phyloP scores from a whole-genome alignment of 2,329 filamentous ascomycete species.

The Exophiala alcalophila region DNA sequence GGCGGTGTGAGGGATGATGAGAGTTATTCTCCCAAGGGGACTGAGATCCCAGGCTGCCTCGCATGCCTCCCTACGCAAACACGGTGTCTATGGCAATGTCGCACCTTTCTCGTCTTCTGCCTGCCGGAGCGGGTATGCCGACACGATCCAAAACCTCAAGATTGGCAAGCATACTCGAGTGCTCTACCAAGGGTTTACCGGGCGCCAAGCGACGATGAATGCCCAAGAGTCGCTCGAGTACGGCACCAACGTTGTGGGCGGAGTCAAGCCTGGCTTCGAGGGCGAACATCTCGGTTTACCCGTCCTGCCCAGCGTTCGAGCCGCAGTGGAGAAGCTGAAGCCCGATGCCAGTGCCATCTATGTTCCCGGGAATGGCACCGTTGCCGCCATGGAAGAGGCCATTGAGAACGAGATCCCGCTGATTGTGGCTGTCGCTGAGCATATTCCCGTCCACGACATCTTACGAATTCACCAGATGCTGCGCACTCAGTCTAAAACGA shows the following conservation, averaged over 20 bases:
- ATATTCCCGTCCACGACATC: slow-evolving; percentile 75
- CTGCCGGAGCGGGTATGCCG: slow-evolving; percentile 46
- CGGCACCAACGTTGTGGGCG: slow-evolving; percentile 77
- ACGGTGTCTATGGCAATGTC: slow-evolving; percentile 21
- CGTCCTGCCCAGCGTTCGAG: slow-evolving; percentile 65
- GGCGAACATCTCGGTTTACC: slow-evolving; percentile 72
- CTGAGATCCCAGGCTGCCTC: slow-evolving; percentile 18
- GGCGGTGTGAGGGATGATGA: slow-evolving; percentile 16
- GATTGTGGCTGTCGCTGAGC: slow-evolving; percentile 75
- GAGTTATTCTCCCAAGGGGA: slow-evolving; percentile 19
- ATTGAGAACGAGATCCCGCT: slow-evolving; percentile 75
- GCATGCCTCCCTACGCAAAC: slow-evolving; percentile 12
- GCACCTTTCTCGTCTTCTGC: slow-evolving; percentile 27
- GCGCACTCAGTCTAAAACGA: slow-evolving; percentile 66
- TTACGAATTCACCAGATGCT: slow-evolving; percentile 70
- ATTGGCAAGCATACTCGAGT: slow-evolving; percentile 66
- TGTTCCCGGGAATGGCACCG: slow-evolving; percentile 71
- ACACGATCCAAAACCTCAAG: slow-evolving; percentile 64
- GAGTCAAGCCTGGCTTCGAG: slow-evolving; percentile 68
- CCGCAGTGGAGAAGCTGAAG: slow-evolving; percentile 66
- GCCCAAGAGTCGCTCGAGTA: slow-evolving; percentile 72
- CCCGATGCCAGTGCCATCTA: slow-evolving; percentile 78
- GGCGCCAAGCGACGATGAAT: slow-evolving; percentile 67
- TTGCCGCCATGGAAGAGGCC: slow-evolving; percentile 72
- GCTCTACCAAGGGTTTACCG: slow-evolving; percentile 70